phyloP scores from a whole-genome alignment of 1,139 yeast genomes.

The Blastobotrys illinoisensis region DNA sequence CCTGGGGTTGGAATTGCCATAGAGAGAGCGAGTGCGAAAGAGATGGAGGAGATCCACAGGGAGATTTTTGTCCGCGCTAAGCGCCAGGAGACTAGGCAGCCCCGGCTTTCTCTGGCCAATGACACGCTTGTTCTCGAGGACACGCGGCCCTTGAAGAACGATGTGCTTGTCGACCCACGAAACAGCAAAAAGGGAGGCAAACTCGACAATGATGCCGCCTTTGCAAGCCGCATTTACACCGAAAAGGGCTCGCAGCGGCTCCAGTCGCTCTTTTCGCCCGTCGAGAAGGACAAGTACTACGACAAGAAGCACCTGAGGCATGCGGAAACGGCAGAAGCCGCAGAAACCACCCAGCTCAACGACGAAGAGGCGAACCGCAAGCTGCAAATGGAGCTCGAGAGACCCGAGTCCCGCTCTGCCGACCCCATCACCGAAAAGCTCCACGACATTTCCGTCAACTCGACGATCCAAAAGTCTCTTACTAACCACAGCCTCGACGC shows the following conservation, averaged over 20 bases:
- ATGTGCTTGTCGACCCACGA: not conserved
- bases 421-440: not conserved
- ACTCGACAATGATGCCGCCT: not conserved
- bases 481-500: not conserved
- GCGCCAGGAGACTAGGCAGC: not conserved
- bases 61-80: not conserved
- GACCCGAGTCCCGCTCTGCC: not conserved
- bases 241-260: not conserved
- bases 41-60: not conserved
- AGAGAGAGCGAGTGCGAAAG: not conserved
- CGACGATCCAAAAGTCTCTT: not conserved
- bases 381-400: not conserved
- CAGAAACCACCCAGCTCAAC: not conserved
- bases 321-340: too few species aligned
- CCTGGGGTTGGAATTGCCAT: not conserved
- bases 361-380: not conserved
- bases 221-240: not conserved
- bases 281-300: not conserved
- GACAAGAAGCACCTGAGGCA: not conserved
- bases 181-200: not conserved
- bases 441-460: not conserved
- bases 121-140: not conserved
- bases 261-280: not conserved
- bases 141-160: not conserved
- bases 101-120: not conserved